Conservation (phyloP, 139 green algal species). For the Micractinium conductrix region DNA sequence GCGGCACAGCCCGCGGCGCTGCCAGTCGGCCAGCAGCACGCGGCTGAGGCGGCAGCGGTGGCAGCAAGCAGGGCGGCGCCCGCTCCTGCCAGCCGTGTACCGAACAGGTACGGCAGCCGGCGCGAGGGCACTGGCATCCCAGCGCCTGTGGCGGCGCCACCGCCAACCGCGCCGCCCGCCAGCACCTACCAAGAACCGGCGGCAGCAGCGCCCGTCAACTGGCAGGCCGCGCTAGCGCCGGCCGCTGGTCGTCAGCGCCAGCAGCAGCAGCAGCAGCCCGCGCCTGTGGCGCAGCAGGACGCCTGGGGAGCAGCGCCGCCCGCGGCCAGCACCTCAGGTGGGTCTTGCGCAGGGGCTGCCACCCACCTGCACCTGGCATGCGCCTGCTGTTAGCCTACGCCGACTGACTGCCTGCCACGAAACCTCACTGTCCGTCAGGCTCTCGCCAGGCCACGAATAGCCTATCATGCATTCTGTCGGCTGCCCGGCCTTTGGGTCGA, state of each 20-base stretch:
- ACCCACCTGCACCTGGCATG: too few relatives aligned
- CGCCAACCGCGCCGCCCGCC: not conserved
- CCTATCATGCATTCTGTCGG: too few relatives aligned
- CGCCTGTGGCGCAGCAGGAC: not conserved
- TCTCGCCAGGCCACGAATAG: too few relatives aligned
- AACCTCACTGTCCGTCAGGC: too few relatives aligned
- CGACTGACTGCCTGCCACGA: too few relatives aligned
- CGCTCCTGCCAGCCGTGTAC: not conserved
- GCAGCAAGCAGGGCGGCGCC: not conserved
- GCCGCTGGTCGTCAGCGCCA: too few relatives aligned
- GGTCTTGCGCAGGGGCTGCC: too few relatives aligned
- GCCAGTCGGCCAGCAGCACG: not conserved
- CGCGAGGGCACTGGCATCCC: not conserved
- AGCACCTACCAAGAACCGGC: not conserved
- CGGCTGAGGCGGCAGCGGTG: too few relatives aligned
- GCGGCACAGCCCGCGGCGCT: not conserved
- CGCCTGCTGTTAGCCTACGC: too few relatives aligned
- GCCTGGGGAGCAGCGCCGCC: not conserved
- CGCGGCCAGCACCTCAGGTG: constrained; percentile 13
- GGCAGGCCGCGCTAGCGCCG: constrained; percentile 4
- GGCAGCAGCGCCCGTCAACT: not conserved
- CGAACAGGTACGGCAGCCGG: not conserved
- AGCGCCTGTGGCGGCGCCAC: not conserved
- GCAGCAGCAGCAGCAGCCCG: not conserved
- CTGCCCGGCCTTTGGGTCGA: too few relatives aligned